Base-by-base conservation (phyloP, 495 filamentous ascomycete genomes). In the Podospora pseudoanserina region DNA sequence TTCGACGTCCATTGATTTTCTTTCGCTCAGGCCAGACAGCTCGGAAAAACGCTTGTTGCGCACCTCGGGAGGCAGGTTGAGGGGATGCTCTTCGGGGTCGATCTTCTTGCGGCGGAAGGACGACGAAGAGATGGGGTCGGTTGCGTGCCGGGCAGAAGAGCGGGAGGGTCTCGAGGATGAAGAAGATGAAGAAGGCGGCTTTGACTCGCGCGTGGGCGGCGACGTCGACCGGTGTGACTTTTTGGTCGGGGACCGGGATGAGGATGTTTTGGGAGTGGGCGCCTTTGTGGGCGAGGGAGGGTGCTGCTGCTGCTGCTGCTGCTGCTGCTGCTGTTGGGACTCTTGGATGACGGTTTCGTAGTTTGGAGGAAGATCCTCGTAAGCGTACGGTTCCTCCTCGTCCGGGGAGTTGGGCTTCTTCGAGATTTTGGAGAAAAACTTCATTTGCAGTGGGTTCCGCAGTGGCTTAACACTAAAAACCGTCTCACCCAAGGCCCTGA, bases 1-100 rank as follows among this genome's bases (percentile, higher is more conserved):
- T 76, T 97, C 93, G 69, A 93, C 79, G 67, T 97, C 92, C 92
- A 96, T 96, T 56, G 79, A 88, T 69, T 80, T 87, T 68, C 90
- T 88, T 63, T 82, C 85, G 77, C 85, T 87, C 75, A 87, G 87
- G 71, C 87, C 89, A 79, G 90, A 87, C 64, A 88, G 87, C 63
- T 90, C 91, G 56, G 91, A 87, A 62, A 87, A 77, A 65, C 89
- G 88, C 77, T 88, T 89, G 68, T 27, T 19, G 60, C 91, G 85
- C 84, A 96, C 88, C 79, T 95, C 92, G 54, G 92, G 92, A 3
- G 90, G 92, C 39, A 94, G 87, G 75, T 97, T 96, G 62, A 96
- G 84, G 49, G 93, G 93, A 78, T 96, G 93, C 7, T 84, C 85
- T 69, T 92, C 87, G 62, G 84, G 84, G 74, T 92, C 90, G 79